Evolutionary conservation across 345 rosid species (phyloP), one percentile per base, ranked within the genome.

Genomic region (Rubroshorea leprosula): DNA sequence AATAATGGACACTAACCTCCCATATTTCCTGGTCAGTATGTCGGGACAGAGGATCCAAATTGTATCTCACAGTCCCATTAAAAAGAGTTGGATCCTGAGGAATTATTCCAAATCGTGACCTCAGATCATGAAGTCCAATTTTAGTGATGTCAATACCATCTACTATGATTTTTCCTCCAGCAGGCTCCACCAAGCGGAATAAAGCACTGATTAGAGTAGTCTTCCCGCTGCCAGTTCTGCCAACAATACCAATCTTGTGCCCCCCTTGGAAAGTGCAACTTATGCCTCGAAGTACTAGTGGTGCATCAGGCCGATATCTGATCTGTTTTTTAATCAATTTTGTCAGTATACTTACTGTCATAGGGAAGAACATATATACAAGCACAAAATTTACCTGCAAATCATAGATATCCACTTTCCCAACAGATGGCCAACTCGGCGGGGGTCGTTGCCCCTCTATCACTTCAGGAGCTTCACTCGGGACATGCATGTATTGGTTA

Each of bases 61-160:
- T 93, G 73, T 74, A 85, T 73, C 96, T 82, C 59, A 93, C 99
- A 25, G 90, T 89, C 61, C 97, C 99, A 22, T 80, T 86, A 67
- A 89, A 93, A 20, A 89, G 80, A 46, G 97, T 89, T 49, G 99
- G 96, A 57, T 93, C 99, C 44, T 87, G 97, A 63, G 97, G 99
- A 60, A 93, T 89, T 49, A 93, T 83, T 59, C 94, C 97, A 46
- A 89, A 79, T 19, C 88, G 73, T 29, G 96, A 80, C 58, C 99
- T 76, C 46, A 93, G 69, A 72, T 89, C 99, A 41, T 85, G 94
- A 48, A 93, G 85, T 48, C 99, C 97, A 18, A 87, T 79, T 55
- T 49, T 78, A 15, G 83, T 64, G 55, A 93, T 83, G 68, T 93
- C 96, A 39, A 93, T 68, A 12, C 90, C 94, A 51, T 93, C 99